Base-by-base conservation (phyloP, 352 stramenopile species). In the Pythium brassicae region DNA sequence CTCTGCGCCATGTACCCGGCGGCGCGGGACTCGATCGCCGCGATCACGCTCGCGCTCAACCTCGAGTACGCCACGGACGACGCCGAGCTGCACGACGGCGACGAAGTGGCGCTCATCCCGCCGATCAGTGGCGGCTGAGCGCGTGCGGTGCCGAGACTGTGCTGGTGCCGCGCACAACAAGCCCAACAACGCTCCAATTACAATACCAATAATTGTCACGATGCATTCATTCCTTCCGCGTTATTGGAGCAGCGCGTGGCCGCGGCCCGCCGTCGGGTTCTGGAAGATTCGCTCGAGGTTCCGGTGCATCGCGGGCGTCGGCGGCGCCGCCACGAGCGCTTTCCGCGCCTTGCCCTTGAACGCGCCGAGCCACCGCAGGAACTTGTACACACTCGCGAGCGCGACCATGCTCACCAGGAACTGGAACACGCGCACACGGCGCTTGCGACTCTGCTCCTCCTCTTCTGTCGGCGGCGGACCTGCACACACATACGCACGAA, bases 31-130 rank as follows among this genome's bases (percentile, higher is more conserved):
- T 71, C 66, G 14, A 77, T 93, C 47, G 53, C 64, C 35, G 65
- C 54, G 51, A 89, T 93, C 65, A 80, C 81, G 15, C 58, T 93
- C 43, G 81, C 83, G 20, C 71, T 68, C 23, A 93, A 93, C 57
- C 69, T 91, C 53, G 81, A 91, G 62, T 93, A 92, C 59, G 69
- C 76, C 15, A 57, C 61, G 8, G 68, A 84, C 57, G 72, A 88
- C 59, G 62, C 59, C 27, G 55, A 37, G 55, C 63, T 93, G 40
- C 49, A 56, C 23, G 64, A 86, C 48, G 81, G 80, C 57, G 83
- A 93, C 68, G 83, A 93, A 61, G 81, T 93, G 37, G 83, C 83
- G 44, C 71, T 91, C 25, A 93, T 91, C 40, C 83, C 83, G 47
- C 83, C 83, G n/a, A 91, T 93, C 63, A 91, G 80, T 49, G 76